These are phyloP conservation scores for Chaetomidium leptoderma DNA, from an alignment of 495 filamentous ascomycete species.

Conservation along the genomic window DNA sequence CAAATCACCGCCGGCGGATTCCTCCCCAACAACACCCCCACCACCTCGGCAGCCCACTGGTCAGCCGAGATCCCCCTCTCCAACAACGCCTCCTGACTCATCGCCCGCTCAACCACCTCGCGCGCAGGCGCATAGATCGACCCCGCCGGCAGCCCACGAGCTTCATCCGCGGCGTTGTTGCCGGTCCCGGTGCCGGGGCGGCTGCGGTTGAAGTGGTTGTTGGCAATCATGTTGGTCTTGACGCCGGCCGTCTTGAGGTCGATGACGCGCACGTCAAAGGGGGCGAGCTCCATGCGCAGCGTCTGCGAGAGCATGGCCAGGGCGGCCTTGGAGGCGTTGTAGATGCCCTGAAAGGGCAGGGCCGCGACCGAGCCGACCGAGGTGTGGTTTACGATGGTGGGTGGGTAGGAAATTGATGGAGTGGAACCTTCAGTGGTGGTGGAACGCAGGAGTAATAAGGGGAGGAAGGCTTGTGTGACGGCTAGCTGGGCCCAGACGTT, in stretches of 20 bases:
- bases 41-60: conserved; percentile 17
- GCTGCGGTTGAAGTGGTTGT: not conserved
- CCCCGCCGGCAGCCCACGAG: conserved; percentile 12
- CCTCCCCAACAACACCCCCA: conserved; percentile 8
- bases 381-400: conserved; percentile 43
- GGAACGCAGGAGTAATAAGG: conserved; percentile 47
- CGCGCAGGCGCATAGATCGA: conserved; percentile 12
- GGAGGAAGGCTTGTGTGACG: conserved; percentile 51
- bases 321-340: conserved; percentile 54
- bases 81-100: conserved; percentile 13
- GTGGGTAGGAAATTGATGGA: not conserved
- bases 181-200: no score
- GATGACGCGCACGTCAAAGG: conserved; percentile 43
- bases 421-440: conserved; percentile 42
- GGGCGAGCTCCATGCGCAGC: conserved; percentile 51
- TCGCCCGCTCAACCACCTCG: conserved; percentile 23
- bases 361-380: conserved; percentile 21
- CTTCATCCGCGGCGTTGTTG: no score
- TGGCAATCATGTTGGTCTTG: conserved; percentile 14
- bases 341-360: conserved; percentile 41
- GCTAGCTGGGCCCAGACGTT: conserved; percentile 52
- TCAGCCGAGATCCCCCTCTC: conserved; percentile 7
- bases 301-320: conserved; percentile 42
- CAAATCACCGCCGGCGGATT: conserved; percentile 12
- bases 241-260: conserved; percentile 33